phyloP scores from a whole-genome alignment of 129 eudicot species.

The Oenanthe sinensis region DNA sequence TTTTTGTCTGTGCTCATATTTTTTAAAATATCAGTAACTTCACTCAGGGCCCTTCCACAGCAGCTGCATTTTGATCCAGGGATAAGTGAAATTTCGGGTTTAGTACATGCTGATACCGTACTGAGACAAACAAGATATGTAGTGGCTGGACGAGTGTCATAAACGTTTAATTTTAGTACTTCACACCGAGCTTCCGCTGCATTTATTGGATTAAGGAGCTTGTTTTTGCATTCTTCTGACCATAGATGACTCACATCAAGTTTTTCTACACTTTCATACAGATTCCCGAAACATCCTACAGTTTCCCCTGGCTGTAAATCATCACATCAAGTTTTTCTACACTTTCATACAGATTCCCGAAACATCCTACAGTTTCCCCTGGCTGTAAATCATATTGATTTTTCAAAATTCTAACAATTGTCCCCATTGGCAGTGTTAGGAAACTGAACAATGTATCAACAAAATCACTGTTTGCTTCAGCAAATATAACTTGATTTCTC shows the following conservation, averaged over 20 bases:
- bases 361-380: constrained; percentile 9
- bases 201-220: constrained; percentile 29
- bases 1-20: background rate
- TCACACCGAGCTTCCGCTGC: background rate
- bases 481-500: constrained; percentile 18
- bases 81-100: background rate
- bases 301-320: background rate
- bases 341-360: constrained; percentile 19
- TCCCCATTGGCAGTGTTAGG: constrained; percentile 32
- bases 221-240: constrained; percentile 12
- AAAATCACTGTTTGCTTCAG: constrained; percentile 19
- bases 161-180: constrained; percentile 8
- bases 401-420: constrained; percentile 21
- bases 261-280: constrained; percentile 13
- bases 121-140: background rate
- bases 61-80: background rate
- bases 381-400: constrained; percentile 1
- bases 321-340: background rate
- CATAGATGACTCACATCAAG: constrained; percentile 2
- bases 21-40: background rate
- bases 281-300: constrained; percentile 18
- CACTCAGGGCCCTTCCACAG: background rate
- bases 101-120: no score
- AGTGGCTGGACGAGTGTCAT: constrained; percentile 4
- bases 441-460: constrained; percentile 35